Base-by-base conservation (phyloP, 2,329 filamentous ascomycete genomes). In the Thielaviopsis populi region DNA sequence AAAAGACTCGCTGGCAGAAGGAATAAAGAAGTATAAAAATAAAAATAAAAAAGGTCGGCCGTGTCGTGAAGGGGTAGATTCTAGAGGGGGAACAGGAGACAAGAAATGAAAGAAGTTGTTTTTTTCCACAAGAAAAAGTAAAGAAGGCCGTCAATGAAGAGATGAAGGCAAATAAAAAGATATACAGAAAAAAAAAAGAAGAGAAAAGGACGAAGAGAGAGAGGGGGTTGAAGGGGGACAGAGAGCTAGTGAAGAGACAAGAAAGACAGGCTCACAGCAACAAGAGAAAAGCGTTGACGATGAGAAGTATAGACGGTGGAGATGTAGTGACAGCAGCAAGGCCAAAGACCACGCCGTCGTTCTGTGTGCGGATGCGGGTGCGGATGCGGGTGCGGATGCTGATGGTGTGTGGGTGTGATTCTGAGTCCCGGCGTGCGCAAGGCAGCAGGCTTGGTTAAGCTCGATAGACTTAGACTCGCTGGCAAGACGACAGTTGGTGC, bases 41-140 rank as follows among this genome's bases (percentile, higher is more conserved):
- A 24, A 54, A 46, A 46, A 50, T n/a, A 58, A 56, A 37, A 64
- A 50, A 50, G 24, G 59, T 40, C 53, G 53, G 53, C 53, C 53
- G 53, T 56, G 13, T 56, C 53, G 53, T 56, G 53, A 56, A 56
- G 53, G 22, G 50, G 7, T 37, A 46, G 42, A 19, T 46, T 46
- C n/a, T 46, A 4, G 17, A 5, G 22, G n/a, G 30, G 15, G 27
- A 58, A 13, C 10, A 48, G 41, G 48, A 60, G 41, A 46, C 22
- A 46, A 33, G 53, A 56, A n/a, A 46, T 19, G 42, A 37, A 30
- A 30, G 43, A 46, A 46, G 8, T 6, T 10, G 41, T 30, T 46
- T 42, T 15, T 22, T 22, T 59, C 24, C 24, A 5, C 22, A 37
- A 15, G n/a, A 41, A 11, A n/a, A 11, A 11, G 40, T 6, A 61